Percentiles rank a stretch among this genome's conserved stretches.
Conservation (phyloP, 345 rosid species). For the Citrus trifoliata region DNA sequence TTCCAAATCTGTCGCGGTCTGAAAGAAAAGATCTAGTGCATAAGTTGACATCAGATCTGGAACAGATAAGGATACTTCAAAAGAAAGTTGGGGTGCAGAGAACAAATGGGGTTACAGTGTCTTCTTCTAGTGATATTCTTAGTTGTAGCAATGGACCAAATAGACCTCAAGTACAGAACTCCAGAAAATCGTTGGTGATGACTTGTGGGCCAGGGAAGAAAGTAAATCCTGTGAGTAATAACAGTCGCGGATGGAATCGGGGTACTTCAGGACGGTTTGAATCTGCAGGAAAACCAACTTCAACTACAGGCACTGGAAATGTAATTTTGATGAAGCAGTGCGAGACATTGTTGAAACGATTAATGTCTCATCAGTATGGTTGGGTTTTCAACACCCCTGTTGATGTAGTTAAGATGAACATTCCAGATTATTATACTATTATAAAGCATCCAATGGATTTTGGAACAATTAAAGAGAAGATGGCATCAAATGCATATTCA, state of each 20-base stretch:
- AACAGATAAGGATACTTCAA: conserved; percentile 58
- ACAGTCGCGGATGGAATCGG: conserved; percentile 43
- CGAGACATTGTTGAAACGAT: conserved; percentile 53
- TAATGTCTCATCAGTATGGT: conserved; percentile 72
- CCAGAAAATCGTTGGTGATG: conserved; percentile 38
- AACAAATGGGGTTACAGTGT: conserved; percentile 38
- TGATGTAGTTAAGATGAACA: conserved; percentile 67
- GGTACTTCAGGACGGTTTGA: conserved; percentile 53
- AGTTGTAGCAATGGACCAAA: conserved; percentile 57
- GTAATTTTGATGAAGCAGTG: conserved; percentile 78
- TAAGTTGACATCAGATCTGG: conserved; percentile 64
- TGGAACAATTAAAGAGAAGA: conserved; percentile 68
- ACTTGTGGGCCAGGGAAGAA: conserved; percentile 53
- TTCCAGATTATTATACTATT: conserved; percentile 77
- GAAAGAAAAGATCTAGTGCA: conserved; percentile 64
- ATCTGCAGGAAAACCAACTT: conserved; percentile 37
- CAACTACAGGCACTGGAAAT: conserved; percentile 38
- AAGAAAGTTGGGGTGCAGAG: conserved; percentile 59
- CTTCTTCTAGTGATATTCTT: conserved; percentile 63
- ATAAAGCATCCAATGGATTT: conserved; percentile 95
- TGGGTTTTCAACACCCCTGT: conserved; percentile 93
- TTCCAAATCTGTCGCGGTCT: conserved; percentile 52
- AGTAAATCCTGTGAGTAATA: conserved; percentile 34
- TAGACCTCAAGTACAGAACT: conserved; percentile 30
- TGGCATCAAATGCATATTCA: conserved; percentile 60